phyloP scores from a whole-genome alignment of 2,329 filamentous ascomycete genomes.

The Cladophialophora bantiana region DNA sequence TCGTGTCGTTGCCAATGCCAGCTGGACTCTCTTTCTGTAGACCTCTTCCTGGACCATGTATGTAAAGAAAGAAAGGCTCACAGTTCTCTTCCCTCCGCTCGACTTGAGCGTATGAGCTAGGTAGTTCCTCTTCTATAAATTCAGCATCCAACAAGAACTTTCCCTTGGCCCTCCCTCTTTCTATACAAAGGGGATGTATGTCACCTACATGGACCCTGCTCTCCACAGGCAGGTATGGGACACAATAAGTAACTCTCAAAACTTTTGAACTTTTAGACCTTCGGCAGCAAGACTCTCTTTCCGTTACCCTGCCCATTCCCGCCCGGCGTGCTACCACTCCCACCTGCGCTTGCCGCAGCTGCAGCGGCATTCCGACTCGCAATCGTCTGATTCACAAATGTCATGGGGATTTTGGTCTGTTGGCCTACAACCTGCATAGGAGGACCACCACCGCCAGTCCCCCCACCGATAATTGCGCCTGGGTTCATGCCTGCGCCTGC shows the following conservation, averaged over 20 bases:
- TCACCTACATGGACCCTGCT: too few species aligned
- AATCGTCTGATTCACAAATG: slow-evolving; percentile 36
- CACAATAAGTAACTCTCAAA: background rate
- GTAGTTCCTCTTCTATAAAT: too few species aligned
- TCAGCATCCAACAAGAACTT: too few species aligned
- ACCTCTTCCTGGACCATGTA: too few species aligned
- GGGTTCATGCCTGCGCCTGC: background rate
- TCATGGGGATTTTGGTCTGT: slow-evolving; percentile 31
- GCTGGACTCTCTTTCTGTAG: too few species aligned
- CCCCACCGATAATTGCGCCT: background rate
- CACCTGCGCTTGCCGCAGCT: slow-evolving; percentile 7
- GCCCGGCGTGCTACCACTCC: background rate
- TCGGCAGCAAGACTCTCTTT: slow-evolving; percentile 32
- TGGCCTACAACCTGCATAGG: slow-evolving; percentile 17
- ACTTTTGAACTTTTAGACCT: background rate
- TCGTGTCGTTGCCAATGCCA: too few species aligned
- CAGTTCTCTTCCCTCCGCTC: too few species aligned
- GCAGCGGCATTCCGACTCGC: slow-evolving; percentile 28
- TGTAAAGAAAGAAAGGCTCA: too few species aligned
- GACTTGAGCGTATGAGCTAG: too few species aligned
- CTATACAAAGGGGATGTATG: too few species aligned
- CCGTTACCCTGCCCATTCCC: slow-evolving; percentile 28
- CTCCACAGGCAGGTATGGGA: too few species aligned
- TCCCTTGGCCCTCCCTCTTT: too few species aligned
- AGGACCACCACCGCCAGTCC: background rate